phyloP scores from a whole-genome alignment of 495 filamentous ascomycete species.

The Xylaria longipes region DNA sequence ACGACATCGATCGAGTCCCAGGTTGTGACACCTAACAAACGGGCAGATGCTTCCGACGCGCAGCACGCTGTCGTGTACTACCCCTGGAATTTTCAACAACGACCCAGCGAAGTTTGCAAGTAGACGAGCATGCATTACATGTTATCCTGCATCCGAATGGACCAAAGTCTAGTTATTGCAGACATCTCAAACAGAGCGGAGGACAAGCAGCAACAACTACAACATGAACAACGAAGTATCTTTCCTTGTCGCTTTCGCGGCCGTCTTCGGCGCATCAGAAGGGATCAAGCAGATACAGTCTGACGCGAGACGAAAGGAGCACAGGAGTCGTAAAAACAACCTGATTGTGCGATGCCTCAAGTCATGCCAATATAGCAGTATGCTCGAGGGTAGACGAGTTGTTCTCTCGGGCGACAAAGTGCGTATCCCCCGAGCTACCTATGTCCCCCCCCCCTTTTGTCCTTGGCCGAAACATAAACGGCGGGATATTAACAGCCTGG shows the following conservation, averaged over 20 bases:
- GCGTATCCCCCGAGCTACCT: constrained; percentile 25
- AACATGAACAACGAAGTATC: constrained; percentile 43
- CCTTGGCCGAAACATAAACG: background rate
- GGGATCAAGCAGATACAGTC: constrained; percentile 56
- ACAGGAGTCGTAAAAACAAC: constrained; percentile 57
- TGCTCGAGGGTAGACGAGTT: constrained; percentile 53
- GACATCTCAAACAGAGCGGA: background rate
- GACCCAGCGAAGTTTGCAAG: background rate
- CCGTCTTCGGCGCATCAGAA: constrained; percentile 59
- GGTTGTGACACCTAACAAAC: constrained; percentile 24
- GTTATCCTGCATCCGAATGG: constrained; percentile 3
- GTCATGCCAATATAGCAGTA: constrained; percentile 44
- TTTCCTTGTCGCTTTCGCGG: constrained; percentile 57
- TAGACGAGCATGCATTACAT: constrained; percentile 4
- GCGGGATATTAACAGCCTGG: constrained; percentile 28
- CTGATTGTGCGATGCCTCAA: constrained; percentile 54
- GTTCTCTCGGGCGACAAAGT: constrained; percentile 55
- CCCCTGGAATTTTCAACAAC: constrained; percentile 15
- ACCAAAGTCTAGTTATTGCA: constrained; percentile 10
- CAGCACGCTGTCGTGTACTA: constrained; percentile 20
- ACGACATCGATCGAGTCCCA: constrained; percentile 28
- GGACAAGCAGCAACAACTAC: background rate
- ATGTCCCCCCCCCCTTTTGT: background rate
- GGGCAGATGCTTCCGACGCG: constrained; percentile 25
- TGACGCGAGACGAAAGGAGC: constrained; percentile 52